phyloP scores from a whole-genome alignment of 2,329 filamentous ascomycete genomes.

The Metarhizium sp. region DNA sequence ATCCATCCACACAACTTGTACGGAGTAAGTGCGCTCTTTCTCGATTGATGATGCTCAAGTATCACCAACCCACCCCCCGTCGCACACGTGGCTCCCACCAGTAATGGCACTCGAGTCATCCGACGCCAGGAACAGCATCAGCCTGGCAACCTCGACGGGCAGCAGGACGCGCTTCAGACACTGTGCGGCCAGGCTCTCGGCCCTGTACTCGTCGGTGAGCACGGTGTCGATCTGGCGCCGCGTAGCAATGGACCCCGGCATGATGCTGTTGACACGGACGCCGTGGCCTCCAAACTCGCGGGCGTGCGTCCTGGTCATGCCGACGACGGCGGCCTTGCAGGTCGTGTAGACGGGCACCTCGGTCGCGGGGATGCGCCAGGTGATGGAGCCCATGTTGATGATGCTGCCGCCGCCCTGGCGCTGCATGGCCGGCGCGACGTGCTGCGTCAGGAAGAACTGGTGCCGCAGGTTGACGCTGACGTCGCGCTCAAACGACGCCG shows the following conservation, averaged over 20 bases:
- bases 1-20: neutral
- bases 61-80: constrained; percentile 21
- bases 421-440: constrained; percentile 52
- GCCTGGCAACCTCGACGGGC: constrained; percentile 34
- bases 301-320: constrained; percentile 45
- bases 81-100: constrained; percentile 26
- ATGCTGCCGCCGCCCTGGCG: constrained; percentile 34
- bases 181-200: constrained; percentile 30
- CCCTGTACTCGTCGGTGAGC: constrained; percentile 30
- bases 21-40: neutral
- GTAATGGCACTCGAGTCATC: constrained; percentile 39
- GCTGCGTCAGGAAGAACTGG: constrained; percentile 60
- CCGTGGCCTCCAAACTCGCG: constrained; percentile 39
- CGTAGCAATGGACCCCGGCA: constrained; percentile 39
- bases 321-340: constrained; percentile 45
- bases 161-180: constrained; percentile 30
- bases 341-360: constrained; percentile 37
- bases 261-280: constrained; percentile 39
- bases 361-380: constrained; percentile 32
- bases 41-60: neutral
- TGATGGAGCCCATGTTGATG: constrained; percentile 44
- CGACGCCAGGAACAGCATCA: constrained; percentile 34
- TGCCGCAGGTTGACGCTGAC: constrained; percentile 36
- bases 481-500: constrained; percentile 31
- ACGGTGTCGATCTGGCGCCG: constrained; percentile 33